Conservation (phyloP, 2,329 filamentous ascomycete genomes). For the Cladosporium cucumerinum region DNA sequence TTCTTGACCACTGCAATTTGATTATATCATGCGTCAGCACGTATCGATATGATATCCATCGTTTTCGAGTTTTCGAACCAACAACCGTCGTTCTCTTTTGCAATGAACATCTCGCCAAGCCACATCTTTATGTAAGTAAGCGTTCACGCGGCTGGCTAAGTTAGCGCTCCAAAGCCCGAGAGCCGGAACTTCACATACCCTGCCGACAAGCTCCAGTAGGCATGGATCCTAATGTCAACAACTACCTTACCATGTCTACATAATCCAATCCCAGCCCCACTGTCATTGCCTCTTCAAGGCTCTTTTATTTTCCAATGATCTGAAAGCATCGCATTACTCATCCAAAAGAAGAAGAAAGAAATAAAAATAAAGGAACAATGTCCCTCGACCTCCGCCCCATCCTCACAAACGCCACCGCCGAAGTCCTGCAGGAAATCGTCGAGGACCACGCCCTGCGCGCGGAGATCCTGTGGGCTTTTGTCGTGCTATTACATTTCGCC, state of each 20-base stretch:
- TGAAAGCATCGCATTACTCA: neutral
- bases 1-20: neutral
- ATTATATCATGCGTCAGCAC: neutral
- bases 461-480: constrained; percentile 22
- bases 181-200: neutral
- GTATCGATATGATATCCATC: neutral
- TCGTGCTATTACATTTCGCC: constrained; percentile 25
- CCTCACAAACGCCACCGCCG: neutral
- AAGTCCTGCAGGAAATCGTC: neutral
- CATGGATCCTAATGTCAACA: neutral
- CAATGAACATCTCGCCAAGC: neutral
- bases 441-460: constrained; percentile 14
- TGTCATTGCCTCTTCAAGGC: neutral
- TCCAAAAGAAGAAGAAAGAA: neutral
- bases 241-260: neutral
- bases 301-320: neutral
- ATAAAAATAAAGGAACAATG: neutral
- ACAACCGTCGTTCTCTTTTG: neutral
- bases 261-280: neutral
- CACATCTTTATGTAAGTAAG: neutral
- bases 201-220: neutral
- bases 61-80: neutral
- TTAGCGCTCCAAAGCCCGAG: neutral
- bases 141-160: neutral
- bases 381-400: constrained; percentile 16